Evolutionary conservation across 2,329 filamentous ascomycete species (phyloP).

Genomic region (Ophiosphaerella narmari): DNA sequence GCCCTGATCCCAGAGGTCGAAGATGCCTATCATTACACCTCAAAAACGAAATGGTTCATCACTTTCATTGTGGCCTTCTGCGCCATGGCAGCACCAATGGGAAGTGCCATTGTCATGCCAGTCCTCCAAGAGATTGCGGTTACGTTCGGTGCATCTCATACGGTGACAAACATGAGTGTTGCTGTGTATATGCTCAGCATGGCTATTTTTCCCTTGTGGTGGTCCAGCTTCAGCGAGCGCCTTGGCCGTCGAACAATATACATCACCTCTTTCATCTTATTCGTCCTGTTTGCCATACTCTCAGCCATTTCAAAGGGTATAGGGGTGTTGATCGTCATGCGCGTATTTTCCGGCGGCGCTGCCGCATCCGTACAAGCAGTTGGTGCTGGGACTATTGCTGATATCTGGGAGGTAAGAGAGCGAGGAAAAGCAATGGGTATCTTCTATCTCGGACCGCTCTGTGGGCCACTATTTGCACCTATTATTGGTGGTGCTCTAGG

Average conservation of each 20-base stretch:
- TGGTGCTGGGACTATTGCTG: slow-evolving; percentile 45
- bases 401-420: slow-evolving; percentile 46
- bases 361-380: slow-evolving; percentile 47
- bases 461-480: slow-evolving; percentile 45
- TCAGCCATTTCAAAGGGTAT: slow-evolving; percentile 43
- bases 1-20: slow-evolving; percentile 79
- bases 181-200: slow-evolving; percentile 50
- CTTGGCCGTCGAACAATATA: slow-evolving; percentile 44
- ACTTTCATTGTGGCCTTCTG: slow-evolving; percentile 78
- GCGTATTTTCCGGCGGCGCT: slow-evolving; percentile 43
- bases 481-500: slow-evolving; percentile 46
- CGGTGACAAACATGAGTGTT: slow-evolving; percentile 47
- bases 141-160: slow-evolving; percentile 36
- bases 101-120: slow-evolving; percentile 79
- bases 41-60: slow-evolving; percentile 81
- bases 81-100: slow-evolving; percentile 78
- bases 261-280: slow-evolving; percentile 41
- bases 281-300: slow-evolving; percentile 39
- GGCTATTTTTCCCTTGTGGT: slow-evolving; percentile 49
- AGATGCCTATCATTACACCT: slow-evolving; percentile 72
- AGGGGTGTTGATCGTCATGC: slow-evolving; percentile 44
- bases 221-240: slow-evolving; percentile 46
- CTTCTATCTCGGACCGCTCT: slow-evolving; percentile 47
- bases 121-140: slow-evolving; percentile 41
- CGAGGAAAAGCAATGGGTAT: slow-evolving; percentile 46